Conservation (phyloP, 139 green algal species). For the Haematococcus sp. region DNA sequence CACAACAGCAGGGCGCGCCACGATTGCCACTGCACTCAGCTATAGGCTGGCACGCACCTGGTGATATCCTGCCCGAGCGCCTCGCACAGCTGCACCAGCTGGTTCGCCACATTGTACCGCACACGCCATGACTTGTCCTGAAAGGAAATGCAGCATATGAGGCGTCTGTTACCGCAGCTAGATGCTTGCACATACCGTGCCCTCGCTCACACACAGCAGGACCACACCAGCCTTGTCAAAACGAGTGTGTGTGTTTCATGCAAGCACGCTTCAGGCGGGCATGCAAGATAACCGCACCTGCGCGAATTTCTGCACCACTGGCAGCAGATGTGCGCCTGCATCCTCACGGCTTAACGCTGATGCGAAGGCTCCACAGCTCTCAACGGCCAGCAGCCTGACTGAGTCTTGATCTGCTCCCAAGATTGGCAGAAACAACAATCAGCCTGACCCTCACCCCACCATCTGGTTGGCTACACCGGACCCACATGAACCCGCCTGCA, state of each 20-base stretch:
- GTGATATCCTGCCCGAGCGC: conserved; percentile 76
- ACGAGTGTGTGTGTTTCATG: no score
- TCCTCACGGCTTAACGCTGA: conserved; percentile 72
- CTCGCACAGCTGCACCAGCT: conserved; percentile 84
- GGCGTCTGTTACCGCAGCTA: background rate
- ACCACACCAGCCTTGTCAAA: no score
- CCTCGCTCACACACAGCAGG: no score
- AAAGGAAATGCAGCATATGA: background rate
- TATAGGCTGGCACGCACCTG: conserved; percentile 26
- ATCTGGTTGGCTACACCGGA: background rate
- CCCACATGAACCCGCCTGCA: background rate
- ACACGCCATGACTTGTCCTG: conserved; percentile 99
- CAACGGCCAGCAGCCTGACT: conserved; percentile 93
- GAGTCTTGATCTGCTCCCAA: conserved; percentile 88
- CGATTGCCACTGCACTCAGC: conserved; percentile 20
- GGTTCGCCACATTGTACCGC: conserved; percentile 91
- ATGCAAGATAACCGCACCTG: no score
- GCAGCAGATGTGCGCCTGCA: conserved; percentile 69
- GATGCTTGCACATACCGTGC: conserved; percentile 1
- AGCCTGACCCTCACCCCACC: no score
- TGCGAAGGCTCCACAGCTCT: conserved; percentile 84
- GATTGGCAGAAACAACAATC: no score
- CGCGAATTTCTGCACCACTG: conserved; percentile 85
- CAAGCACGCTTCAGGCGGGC: no score
- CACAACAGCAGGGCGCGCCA: no score